Conservation (phyloP, 2,329 filamentous ascomycete genomes). For the Pochonia chlamydosporia region DNA sequence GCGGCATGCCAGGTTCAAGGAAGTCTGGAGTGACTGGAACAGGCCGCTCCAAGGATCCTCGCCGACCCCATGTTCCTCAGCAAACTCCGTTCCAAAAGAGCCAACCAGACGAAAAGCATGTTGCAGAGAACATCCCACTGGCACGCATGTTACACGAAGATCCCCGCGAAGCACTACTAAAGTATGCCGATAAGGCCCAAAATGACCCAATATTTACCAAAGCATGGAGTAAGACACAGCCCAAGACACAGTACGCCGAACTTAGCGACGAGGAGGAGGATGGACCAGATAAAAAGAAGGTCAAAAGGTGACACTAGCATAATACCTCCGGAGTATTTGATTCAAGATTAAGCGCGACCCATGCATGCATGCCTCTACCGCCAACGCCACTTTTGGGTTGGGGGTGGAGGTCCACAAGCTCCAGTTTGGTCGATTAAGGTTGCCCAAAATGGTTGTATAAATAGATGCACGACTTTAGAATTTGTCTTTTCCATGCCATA, state of each 20-base stretch:
- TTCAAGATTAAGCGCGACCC: not conserved
- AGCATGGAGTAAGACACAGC: constrained; percentile 88
- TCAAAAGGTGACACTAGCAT: constrained; percentile 39
- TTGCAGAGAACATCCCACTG: constrained; percentile 81
- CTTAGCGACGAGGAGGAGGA: constrained; percentile 79
- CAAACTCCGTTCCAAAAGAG: constrained; percentile 87
- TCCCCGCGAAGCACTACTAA: constrained; percentile 85
- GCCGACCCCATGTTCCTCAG: constrained; percentile 76
- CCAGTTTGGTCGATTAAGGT: not conserved
- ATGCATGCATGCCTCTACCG: not conserved
- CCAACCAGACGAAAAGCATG: constrained; percentile 84
- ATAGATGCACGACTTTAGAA: not conserved
- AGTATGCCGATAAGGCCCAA: constrained; percentile 89
- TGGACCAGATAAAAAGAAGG: constrained; percentile 60
- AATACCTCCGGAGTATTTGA: not conserved
- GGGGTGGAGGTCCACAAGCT: not conserved
- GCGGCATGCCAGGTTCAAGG: constrained; percentile 47
- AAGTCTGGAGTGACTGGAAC: constrained; percentile 69
- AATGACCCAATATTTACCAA: constrained; percentile 93
- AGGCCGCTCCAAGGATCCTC: constrained; percentile 70
- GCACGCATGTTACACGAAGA: constrained; percentile 95
- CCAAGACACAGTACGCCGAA: constrained; percentile 85
- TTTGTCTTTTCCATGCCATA: not conserved
- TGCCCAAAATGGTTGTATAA: too few species aligned
- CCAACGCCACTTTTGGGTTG: not conserved